Base-by-base conservation (phyloP, 108 stramenopile genomes). In the Fistulifera pelliculosa region DNA sequence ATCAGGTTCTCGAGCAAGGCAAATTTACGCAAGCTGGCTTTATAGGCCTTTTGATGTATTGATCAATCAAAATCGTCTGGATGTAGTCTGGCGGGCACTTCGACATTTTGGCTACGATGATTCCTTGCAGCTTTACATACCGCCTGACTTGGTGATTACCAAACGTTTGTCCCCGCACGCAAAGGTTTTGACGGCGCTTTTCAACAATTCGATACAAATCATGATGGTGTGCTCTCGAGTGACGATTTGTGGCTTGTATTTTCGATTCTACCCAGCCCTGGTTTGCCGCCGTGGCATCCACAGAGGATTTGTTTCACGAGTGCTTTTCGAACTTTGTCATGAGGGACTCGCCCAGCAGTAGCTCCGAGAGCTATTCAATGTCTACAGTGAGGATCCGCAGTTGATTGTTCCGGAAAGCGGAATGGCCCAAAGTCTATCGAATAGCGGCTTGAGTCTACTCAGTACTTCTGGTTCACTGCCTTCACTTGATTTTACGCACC, bases 31-130 rank as follows among this genome's bases (percentile, higher is more conserved):
- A 76, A n/a, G 68, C 65, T 8, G 87, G 87, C 15, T 89, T 89
- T 60, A 61, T 82, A 47, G 71, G 79, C 41, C 85, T 89, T 85
- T 85, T 57, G 87, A 89, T 62, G 77, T 85, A 26, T 89, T 85
- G 23, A 79, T 89, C 47, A 67, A 66, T 51, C 83, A 89, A 43
- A 85, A 89, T 68, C 69, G 79, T 54, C 68, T 85, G 54, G 87
- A 89, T 58, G 79, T 83, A 12, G 81, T 81, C 17, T 89, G 87
- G 87, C 65, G 73, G 70, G 79, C 80, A 1, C 54, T 89, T 41
- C 74, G 87, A 56, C 66, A 67, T 23, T 81, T 85, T 66, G 81
- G 81, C 16, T 83, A 85, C 54, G 77, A 80, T 45, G 79, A 89
- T 66, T 54, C 83, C 27, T 57, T 89, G 47, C 61, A 74, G 10